Evolutionary conservation across 1,284 basidiomycete genomes (phyloP), one percentile per base, ranked within the genome.

Genomic region (Mycosarcoma mackinlayi): DNA sequence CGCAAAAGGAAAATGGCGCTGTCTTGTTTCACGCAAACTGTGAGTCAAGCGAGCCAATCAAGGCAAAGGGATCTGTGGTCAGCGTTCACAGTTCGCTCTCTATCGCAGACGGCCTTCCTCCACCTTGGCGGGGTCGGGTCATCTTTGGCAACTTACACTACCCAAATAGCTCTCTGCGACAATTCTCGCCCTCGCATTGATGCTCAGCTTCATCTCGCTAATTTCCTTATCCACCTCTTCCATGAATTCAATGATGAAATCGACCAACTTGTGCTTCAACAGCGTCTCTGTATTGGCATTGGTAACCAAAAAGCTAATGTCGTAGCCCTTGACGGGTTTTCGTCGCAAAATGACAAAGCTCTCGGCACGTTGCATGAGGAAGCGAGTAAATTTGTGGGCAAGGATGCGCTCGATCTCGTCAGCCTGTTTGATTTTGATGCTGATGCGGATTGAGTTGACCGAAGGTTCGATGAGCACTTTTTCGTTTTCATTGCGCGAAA

Each of bases 201-300:
- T 86, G 76, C 91, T 85, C 34, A 88, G 81, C 77, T 88, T 88
- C 84, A 87, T 87, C 75, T 88, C 87, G 64, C 91, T 92, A 80
- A 93, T 93, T 82, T 92, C 92, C 83, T 90, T 92, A 82, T 93
- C 92, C 52, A 98, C 94, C 78, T 98, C 94, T 82, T 98, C 94
- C 94, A 98, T 98, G 83, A 98, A 97, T 91, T 98, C 93, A 75
- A 98, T 97, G 84, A 99, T 96, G 85, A 99, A 99, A 85, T 99
- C 96, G 40, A 99, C 96, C 54, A 99, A 90, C 86, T 98, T 98
- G 85, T 98, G 94, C 86, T 98, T 98, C 75, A 98, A 86, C 94
- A 99, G 96, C 3, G 92, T 92, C 83, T 98, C 95, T 23, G 93
- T 89, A 83, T 98, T 94, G 67, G 90, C 90, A 84, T 98, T 98